phyloP scores from a whole-genome alignment of 306 rosid species.

The Inga laurina region DNA sequence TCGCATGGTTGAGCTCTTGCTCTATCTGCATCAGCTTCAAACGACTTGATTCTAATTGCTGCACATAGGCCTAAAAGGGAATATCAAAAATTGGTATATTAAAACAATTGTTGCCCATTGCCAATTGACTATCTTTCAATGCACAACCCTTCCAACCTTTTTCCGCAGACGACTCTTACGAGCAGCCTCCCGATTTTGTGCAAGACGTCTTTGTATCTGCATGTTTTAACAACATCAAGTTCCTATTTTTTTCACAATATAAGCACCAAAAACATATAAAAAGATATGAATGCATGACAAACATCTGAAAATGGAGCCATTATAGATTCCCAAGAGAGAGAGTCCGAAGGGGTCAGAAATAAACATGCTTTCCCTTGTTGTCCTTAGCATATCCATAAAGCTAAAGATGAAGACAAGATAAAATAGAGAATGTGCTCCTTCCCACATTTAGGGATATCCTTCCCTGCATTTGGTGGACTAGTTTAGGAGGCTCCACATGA shows the following conservation, averaged over 20 bases:
- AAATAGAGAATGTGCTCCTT: background rate
- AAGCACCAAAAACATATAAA: conserved; percentile 1
- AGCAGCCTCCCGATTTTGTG: conserved; percentile 99
- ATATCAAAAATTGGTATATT: conserved; percentile 25
- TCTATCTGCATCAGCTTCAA: conserved; percentile 82
- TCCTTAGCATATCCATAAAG: background rate
- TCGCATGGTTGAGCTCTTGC: conserved; percentile 84
- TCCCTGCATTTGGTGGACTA: background rate
- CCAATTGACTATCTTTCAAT: conserved; percentile 13
- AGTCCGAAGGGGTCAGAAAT: background rate
- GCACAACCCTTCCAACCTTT: conserved; percentile 65
- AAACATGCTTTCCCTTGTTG: background rate
- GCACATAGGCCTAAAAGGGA: conserved; percentile 81
- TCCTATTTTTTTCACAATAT: background rate
- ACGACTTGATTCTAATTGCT: conserved; percentile 94
- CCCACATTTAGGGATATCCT: background rate
- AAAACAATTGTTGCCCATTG: conserved; percentile 16
- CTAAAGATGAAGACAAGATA: background rate
- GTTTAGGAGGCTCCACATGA: background rate
- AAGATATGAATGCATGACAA: background rate
- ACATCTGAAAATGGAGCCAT: background rate
- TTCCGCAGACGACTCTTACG: conserved; percentile 95
- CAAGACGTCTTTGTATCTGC: conserved; percentile 94
- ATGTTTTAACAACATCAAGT: conserved; percentile 29
- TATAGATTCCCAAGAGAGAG: conserved; percentile 8